Percentiles rank a stretch among this genome's conserved stretches.
Conservation (phyloP, 768 basidiomycete species). For the Tricholoma terreum region DNA sequence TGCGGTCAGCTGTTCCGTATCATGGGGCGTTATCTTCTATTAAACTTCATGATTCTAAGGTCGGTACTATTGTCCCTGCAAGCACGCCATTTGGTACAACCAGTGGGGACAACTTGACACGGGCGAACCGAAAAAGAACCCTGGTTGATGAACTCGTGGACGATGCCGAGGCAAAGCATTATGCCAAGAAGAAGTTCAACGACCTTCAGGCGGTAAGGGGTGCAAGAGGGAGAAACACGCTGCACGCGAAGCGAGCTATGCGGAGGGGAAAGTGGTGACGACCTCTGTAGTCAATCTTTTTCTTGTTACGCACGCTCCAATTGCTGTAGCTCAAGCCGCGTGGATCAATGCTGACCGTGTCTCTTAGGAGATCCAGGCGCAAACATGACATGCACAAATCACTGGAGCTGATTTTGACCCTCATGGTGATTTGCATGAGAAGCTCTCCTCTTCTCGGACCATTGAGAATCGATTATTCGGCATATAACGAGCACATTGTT, state of each 20-base stretch:
- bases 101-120: conserved; percentile 67
- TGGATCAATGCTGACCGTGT: neutral
- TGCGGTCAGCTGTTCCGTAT: conserved; percentile 53
- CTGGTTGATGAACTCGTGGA: conserved; percentile 87
- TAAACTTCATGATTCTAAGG: conserved; percentile 38
- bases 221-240: conserved; percentile 66
- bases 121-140: conserved; percentile 71
- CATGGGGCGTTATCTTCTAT: conserved; percentile 3
- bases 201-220: conserved; percentile 69
- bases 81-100: conserved; percentile 69
- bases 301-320: too few relatives aligned
- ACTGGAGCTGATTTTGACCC: neutral
- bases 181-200: conserved; percentile 90
- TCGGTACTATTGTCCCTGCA: conserved; percentile 75
- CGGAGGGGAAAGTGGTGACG: conserved; percentile 69
- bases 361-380: neutral
- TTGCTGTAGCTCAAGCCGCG: neutral
- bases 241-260: conserved; percentile 59
- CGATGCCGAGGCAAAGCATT: conserved; percentile 80
- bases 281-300: neutral
- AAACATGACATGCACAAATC: neutral
- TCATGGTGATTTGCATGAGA: neutral
- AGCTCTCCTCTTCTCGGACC: too few relatives aligned
- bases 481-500: too few relatives aligned
- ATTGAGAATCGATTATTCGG: too few relatives aligned